A percentile compares a stretch with the other conserved stretches of the same genome.
phyloP scores from a whole-genome alignment of 1,284 basidiomycete genomes.

The Moesziomyces sp. region DNA sequence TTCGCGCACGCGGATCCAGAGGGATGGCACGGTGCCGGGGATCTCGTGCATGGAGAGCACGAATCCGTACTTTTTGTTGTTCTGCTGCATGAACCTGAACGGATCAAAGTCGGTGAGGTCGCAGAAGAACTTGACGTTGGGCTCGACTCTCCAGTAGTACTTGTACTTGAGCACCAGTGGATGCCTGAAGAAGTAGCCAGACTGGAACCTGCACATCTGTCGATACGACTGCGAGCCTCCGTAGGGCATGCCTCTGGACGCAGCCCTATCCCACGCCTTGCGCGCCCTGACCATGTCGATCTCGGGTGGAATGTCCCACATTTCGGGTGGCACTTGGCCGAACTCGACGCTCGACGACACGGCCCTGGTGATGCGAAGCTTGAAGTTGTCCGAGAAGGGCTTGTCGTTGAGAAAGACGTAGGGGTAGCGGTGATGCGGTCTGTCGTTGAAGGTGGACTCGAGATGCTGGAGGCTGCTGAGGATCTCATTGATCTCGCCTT shows the following conservation, averaged over 20 bases:
- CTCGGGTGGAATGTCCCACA: constrained; percentile 87
- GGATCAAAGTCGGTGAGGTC: constrained; percentile 80
- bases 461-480: constrained; percentile 52
- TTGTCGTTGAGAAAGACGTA: constrained; percentile 69
- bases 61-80: constrained; percentile 78
- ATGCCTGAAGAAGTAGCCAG: constrained; percentile 75
- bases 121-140: constrained; percentile 80
- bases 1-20: constrained; percentile 78
- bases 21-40: constrained; percentile 79
- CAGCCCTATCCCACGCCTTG: constrained; percentile 76
- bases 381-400: constrained; percentile 68
- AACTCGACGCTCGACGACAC: constrained; percentile 71
- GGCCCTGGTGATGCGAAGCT: constrained; percentile 58
- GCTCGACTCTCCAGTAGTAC: constrained; percentile 92
- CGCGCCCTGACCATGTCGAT: constrained; percentile 74
- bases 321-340: constrained; percentile 80
- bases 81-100: constrained; percentile 85
- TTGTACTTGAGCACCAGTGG: constrained; percentile 76
- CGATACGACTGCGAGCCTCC: constrained; percentile 76
- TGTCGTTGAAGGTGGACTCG: constrained; percentile 63
- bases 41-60: constrained; percentile 83
- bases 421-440: constrained; percentile 60
- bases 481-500: constrained; percentile 63
- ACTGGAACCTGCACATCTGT: constrained; percentile 85
- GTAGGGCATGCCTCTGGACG: constrained; percentile 80